Conservation (phyloP, 345 rosid species). For the Gossypium herbaceum region DNA sequence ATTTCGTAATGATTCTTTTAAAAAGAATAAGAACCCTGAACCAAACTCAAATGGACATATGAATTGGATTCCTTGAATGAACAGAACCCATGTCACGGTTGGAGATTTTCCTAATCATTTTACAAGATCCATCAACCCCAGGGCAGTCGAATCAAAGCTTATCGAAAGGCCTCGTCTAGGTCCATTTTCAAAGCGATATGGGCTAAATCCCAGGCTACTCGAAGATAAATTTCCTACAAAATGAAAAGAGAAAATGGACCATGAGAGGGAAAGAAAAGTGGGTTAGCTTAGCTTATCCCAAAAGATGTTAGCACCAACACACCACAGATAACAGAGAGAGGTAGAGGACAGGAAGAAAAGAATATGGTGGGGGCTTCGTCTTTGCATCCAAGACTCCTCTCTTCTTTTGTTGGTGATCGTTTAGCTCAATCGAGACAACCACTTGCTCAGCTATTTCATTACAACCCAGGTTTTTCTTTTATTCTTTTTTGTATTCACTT, state of each 20-base stretch:
- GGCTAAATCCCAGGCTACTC: not conserved
- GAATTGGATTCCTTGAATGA: not conserved
- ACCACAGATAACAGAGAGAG: slow-evolving; percentile 18
- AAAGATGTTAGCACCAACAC: not conserved
- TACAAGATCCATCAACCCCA: not conserved
- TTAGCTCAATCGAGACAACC: slow-evolving; percentile 47
- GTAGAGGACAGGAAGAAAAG: not conserved
- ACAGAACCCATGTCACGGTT: not conserved
- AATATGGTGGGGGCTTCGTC: slow-evolving; percentile 55
- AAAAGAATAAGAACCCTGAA: not conserved
- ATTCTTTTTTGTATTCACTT: not conserved
- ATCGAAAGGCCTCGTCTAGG: not conserved
- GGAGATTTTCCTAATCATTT: not conserved
- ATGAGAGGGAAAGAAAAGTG: not conserved
- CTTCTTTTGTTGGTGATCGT: slow-evolving; percentile 51
- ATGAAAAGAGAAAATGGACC: not conserved
- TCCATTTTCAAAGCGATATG: not conserved
- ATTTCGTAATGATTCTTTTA: not conserved
- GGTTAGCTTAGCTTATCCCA: not conserved
- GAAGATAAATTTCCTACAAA: too few species aligned
- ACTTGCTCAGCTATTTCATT: slow-evolving; percentile 40
- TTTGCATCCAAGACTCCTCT: slow-evolving; percentile 59
- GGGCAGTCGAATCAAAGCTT: not conserved
- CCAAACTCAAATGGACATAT: not conserved
- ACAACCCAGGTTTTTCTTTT: slow-evolving; percentile 39